Base-by-base conservation (phyloP, 73 alveolate genomes). In the Durusdinium trenchii region DNA sequence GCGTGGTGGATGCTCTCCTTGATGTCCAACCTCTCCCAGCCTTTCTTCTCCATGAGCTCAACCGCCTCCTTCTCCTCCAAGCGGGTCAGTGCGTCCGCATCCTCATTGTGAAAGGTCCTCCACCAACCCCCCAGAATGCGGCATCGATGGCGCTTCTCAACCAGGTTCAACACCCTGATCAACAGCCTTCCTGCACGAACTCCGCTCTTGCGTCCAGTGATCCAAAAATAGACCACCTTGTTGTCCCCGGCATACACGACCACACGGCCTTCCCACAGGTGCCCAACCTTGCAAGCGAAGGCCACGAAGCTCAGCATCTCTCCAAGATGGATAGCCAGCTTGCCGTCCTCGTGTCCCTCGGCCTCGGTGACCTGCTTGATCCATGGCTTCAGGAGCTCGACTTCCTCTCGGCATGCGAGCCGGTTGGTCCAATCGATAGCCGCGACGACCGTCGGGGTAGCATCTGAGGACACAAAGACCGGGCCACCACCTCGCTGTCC, bases 191-290 rank as follows among this genome's bases (percentile, higher is more conserved):
- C 95, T 1, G 50, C 67, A 3, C 62, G 18, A 7, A 71, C 43
- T 2, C 67, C 69, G 38, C 69, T 40, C 69, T 23, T 42, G 1
- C 95, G 48, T 3, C 40, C 16, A 3, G 0, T 45, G 61, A 87
- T n/a, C 95, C 95, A 87, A 18, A 35, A 35, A 12, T 32, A 20
- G 30, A 87, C 95, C 16, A 28, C 35, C 95, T 87, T 38, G 95
- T 87, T 87, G 95, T 87, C 95, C 16, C 95, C 95, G 42, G 51
- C 95, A 48, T 61, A 87, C 46, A 87, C 46, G 26, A 87, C 95
- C 28, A 87, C 38, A n/a, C 35, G 36, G 84, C 84, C 85, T 35
- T 12, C 14, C 95, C 95, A 87, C 0, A 3, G 60, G 28, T 14
- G 62, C 64, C 69, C 95, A 26, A 57, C 85, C 38, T 42, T 40